Conservation (phyloP, 345 rosid species). For the Adansonia digitata region DNA sequence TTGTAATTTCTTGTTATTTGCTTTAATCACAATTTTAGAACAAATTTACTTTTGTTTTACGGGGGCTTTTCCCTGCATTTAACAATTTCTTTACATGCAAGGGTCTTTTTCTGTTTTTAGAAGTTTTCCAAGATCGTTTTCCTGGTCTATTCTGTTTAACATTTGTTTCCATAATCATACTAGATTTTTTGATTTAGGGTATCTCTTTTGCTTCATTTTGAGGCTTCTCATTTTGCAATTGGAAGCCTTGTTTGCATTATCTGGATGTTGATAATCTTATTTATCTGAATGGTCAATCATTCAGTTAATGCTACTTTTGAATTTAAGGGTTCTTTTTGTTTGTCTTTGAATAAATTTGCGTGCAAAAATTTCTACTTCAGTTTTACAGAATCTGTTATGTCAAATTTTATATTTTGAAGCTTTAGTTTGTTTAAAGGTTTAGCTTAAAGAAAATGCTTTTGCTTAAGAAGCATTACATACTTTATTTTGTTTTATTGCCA, state of each 20-base stretch:
- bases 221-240: background rate
- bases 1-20: background rate
- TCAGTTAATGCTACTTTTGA: background rate
- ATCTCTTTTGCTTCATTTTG: background rate
- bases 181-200: background rate
- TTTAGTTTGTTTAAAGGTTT: constrained; percentile 2
- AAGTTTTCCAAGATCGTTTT: background rate
- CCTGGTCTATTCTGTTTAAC: background rate
- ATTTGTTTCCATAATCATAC: background rate
- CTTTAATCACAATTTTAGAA: background rate
- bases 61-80: background rate
- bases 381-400: constrained; percentile 1
- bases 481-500: constrained; percentile 22
- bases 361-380: background rate
- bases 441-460: background rate
- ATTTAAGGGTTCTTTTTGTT: background rate
- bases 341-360: background rate
- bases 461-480: background rate
- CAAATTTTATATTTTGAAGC: background rate
- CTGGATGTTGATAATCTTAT: background rate
- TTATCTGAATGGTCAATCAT: background rate
- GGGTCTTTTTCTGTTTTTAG: background rate
- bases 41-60: background rate
- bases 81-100: background rate
- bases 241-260: background rate